Evolutionary conservation across 1,284 basidiomycete genomes (phyloP).

Genomic region (Apiotrichum gracile): DNA sequence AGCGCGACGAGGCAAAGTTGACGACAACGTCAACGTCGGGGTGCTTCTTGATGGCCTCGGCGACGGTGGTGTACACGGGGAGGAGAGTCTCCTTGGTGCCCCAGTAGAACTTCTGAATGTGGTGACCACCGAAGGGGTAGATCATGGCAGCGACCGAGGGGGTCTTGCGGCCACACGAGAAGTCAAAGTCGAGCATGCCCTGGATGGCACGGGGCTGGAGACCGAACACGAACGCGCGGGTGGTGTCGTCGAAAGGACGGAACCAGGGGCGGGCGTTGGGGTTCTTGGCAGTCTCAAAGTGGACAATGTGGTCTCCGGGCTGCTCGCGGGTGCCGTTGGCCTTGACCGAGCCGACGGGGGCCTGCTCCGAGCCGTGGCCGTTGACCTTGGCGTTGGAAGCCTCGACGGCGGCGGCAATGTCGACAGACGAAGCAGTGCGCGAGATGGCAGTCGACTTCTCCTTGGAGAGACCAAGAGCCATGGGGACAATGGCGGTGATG

Average conservation of each 20-base stretch:
- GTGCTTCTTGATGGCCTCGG: conserved; percentile 91
- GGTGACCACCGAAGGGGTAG: conserved; percentile 99
- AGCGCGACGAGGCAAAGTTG: conserved; percentile 94
- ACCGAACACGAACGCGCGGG: conserved; percentile 94
- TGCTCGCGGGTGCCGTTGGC: conserved; percentile 67
- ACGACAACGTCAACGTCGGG: conserved; percentile 95
- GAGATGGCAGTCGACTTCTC: conserved; percentile 49
- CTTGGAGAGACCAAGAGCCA: conserved; percentile 75
- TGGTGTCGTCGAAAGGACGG: conserved; percentile 84
- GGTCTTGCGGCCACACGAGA: conserved; percentile 86
- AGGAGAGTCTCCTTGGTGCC: conserved; percentile 98
- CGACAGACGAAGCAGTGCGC: conserved; percentile 33
- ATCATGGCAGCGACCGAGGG: conserved; percentile 99
- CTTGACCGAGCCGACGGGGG: conserved; percentile 65
- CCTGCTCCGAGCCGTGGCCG: conserved; percentile 28
- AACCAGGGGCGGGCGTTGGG: conserved; percentile 61
- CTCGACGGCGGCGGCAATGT: conserved; percentile 37
- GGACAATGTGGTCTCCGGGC: conserved; percentile 71
- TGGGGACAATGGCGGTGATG: conserved; percentile 97
- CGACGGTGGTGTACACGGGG: conserved; percentile 90
- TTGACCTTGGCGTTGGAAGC: conserved; percentile 27
- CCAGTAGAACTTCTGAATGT: conserved; percentile 99
- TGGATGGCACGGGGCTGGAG: conserved; percentile 99
- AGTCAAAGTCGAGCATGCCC: conserved; percentile 99
- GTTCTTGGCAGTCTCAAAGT: conserved; percentile 57